Evolutionary conservation across 2,329 filamentous ascomycete genomes (phyloP).

Genomic region (Paraconiothyrium brasiliense): DNA sequence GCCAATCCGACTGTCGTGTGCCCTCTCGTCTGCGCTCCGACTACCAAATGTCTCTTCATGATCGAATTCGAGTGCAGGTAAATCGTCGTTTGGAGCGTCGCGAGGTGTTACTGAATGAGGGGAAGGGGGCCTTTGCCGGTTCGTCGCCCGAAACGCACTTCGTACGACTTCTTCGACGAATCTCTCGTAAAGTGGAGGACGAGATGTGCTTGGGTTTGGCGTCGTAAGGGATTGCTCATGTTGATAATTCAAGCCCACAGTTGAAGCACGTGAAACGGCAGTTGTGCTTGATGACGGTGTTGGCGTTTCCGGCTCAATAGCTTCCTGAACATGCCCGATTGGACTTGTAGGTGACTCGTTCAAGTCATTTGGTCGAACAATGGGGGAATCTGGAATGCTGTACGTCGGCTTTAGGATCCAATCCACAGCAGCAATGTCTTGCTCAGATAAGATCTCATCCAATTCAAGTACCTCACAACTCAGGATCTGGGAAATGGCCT

Average conservation of each 20-base stretch:
- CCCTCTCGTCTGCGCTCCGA: slow-evolving; percentile 15
- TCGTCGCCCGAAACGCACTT: slow-evolving; percentile 17
- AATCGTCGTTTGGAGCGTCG: background rate
- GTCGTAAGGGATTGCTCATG: no score
- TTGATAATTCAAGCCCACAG: no score
- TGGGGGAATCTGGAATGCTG: background rate
- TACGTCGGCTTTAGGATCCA: slow-evolving; percentile 28
- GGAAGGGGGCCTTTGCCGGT: background rate
- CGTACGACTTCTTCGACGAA: slow-evolving; percentile 24
- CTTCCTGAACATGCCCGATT: no score
- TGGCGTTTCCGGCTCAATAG: no score
- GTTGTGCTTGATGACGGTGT: background rate
- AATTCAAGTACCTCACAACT: slow-evolving; percentile 12
- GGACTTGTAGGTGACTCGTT: no score
- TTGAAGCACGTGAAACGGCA: no score
- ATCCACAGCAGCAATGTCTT: slow-evolving; percentile 26
- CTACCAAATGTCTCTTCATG: slow-evolving; percentile 21
- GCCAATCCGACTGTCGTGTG: slow-evolving; percentile 20
- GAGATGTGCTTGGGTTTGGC: no score
- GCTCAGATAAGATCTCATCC: slow-evolving; percentile 25
- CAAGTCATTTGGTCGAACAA: no score
- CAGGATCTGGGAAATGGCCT: slow-evolving; percentile 27
- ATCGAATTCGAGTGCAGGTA: slow-evolving; percentile 8
- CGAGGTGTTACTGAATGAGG: background rate
- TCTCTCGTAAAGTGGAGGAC: slow-evolving; percentile 12